Base-by-base conservation (phyloP, 257 asterid species). In the Nicotiana otophora region DNA sequence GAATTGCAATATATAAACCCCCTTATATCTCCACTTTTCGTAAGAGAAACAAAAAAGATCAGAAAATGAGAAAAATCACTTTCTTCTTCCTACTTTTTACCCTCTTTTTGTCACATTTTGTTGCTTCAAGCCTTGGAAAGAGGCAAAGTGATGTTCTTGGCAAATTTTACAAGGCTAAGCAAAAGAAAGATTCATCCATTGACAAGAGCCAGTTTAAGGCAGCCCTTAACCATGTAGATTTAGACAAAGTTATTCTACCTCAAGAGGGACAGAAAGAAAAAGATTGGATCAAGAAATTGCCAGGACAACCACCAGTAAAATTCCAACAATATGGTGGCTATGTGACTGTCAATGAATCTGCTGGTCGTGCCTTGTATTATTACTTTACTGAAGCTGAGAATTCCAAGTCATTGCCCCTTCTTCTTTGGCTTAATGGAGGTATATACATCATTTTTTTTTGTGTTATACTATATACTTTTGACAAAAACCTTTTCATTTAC, bases 401-500 rank as follows among this genome's bases (percentile, higher is more conserved):
- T 64, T 75, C 92, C 1, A 54, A 86, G 33, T 34, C 82, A 67
- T 85, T 85, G 26, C 92, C 93, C 33, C 84, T 90, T 54, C 85
- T 88, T 78, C 82, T 89, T 58, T 92, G 96, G 96, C 82, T 92
- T 57, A 90, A 87, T 78, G 93, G 93, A 86, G 92, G 96, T 90
- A 85, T 72, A 5, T 16, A 5, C 17, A 17, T 17, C 10, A n/a
- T 70, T 42, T 46, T 0, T 81, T 10, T 28, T 7, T 55, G 28
- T 11, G 48, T 67, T n/a, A 16, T 67, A 33, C 53, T 16, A 17
- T 67, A 4, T 23, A 9, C 16, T 67, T 34, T 67, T 67, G 54
- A 17, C 20, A 19, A 17, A 33, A 17, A 67, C 46, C 2, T 33
- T 8, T 15, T 16, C 0, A 54, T 54, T 54, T 16, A 5, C 20